Evolutionary conservation across 805 yeast species (phyloP), one percentile per base, ranked within the genome.

Genomic region (Wickerhamiella australiensis): DNA sequence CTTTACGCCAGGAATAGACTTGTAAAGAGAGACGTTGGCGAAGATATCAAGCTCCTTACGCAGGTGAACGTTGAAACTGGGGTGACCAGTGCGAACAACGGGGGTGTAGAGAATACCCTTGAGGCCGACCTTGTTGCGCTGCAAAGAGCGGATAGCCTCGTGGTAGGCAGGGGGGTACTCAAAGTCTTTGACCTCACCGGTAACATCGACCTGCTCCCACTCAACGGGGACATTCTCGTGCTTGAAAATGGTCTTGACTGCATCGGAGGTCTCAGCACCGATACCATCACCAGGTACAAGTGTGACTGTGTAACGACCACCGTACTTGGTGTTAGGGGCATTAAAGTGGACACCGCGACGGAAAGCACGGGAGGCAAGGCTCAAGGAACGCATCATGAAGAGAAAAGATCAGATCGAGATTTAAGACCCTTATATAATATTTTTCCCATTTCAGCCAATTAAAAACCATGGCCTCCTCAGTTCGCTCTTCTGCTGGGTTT

Each of bases 271-370:
- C 73, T 88, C 96, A 64, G 81, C 82, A 68, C 98, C 98, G 58
- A 88, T 83, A 77, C 97, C 97, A 66, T 90, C 98, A 70, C 98
- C 73, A 52, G 97, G 97, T 60, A 90, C 82, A 66, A 90, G 75
- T 46, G 98, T 90, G 52, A 92, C 96, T 48, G 90, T 84, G 75
- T 78, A 88, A 66, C 81, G 81, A 55, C 96, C 95, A 59, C 97
- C 97, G 71, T 85, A 87, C 49, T 51, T 50, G 45, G 55, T 53
- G 51, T 53, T 53, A 37, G 52, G 50, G 43, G 53, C 42, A 23
- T 46, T 49, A 49, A 33, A 53, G 52, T 51, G 53, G 37, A 49
- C 37, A 12, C 47, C 27, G 42, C 55, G 55, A 15, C 49, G 49
- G 38, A 46, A 46, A 26, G 17, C 37, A 37, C 49, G 49, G 40